Conservation (phyloP, 257 asterid species). For the Salvia miltiorrhiza region DNA sequence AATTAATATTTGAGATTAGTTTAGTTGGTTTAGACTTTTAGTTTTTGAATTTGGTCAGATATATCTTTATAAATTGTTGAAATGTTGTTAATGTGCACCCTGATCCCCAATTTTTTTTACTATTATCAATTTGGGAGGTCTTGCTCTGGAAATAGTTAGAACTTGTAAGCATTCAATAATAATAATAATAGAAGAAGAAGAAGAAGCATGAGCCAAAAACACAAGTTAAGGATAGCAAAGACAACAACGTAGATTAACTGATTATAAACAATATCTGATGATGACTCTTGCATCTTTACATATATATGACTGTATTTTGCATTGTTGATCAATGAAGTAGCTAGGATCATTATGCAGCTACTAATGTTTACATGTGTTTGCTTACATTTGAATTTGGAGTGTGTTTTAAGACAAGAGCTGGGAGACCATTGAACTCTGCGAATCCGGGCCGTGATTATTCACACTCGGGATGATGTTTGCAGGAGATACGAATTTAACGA, state of each 20-base stretch:
- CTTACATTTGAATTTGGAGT: background rate
- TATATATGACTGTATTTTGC: background rate
- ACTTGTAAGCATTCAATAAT: no score
- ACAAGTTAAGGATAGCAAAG: background rate
- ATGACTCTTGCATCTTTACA: background rate
- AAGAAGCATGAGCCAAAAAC: background rate
- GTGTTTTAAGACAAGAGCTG: conserved; percentile 51
- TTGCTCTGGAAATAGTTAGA: no score
- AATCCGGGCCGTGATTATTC: conserved; percentile 73
- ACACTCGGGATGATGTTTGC: conserved; percentile 79
- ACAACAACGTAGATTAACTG: background rate
- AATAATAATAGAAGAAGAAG: background rate
- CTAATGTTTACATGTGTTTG: background rate
- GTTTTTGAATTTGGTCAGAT: no score
- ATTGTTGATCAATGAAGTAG: background rate
- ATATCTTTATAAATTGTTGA: no score
- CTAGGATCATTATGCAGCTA: background rate
- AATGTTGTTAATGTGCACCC: no score
- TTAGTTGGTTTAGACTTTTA: no score
- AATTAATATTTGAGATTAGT: no score
- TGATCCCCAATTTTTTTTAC: no score
- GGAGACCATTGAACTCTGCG: conserved; percentile 68
- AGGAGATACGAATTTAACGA: conserved; percentile 74
- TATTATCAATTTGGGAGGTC: no score
- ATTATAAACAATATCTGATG: no score